These are phyloP conservation scores for Chaetoscypha palmicola DNA, from an alignment of 2,329 filamentous ascomycete species.

Conservation along the genomic window DNA sequence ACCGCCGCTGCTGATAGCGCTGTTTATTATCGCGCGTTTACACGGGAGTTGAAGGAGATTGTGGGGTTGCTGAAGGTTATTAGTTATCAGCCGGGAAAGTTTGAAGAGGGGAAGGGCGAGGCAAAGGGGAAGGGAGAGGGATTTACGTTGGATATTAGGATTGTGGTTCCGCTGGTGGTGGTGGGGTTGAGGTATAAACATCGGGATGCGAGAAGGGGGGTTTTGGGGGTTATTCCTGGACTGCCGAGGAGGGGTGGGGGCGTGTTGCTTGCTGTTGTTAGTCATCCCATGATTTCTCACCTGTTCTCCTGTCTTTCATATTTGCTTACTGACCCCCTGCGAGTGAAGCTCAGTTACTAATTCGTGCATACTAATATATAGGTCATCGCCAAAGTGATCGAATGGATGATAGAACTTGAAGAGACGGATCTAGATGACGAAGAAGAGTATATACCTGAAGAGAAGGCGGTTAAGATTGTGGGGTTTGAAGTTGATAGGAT, in stretches of 20 bases:
- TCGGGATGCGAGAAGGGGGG: background rate
- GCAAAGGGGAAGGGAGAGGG: background rate
- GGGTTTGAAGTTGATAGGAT: slow-evolving; percentile 1
- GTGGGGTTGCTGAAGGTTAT: slow-evolving; percentile 2
- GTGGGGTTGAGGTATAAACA: slow-evolving; percentile 6
- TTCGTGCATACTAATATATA: background rate
- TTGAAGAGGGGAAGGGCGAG: background rate
- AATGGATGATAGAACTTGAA: slow-evolving; percentile 10
- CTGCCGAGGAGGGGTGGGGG: slow-evolving; percentile 7
- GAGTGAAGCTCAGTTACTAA: too few species aligned
- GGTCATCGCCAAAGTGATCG: slow-evolving; percentile 3
- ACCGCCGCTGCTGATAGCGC: background rate
- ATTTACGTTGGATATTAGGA: slow-evolving; percentile 2
- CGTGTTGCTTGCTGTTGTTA: slow-evolving; percentile 6
- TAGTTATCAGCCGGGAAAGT: too few species aligned
- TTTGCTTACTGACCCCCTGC: too few species aligned
- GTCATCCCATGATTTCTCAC: too few species aligned
- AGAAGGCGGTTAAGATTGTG: background rate
- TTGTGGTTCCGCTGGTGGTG: slow-evolving; percentile 8
- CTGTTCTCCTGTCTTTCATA: too few species aligned
- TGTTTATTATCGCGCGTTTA: slow-evolving; percentile 4
- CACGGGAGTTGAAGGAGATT: slow-evolving; percentile 1
- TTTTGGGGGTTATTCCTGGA: slow-evolving; percentile 1
- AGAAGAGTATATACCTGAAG: slow-evolving; percentile 8
- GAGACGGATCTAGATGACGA: slow-evolving; percentile 1